Percentiles rank a stretch among this genome's conserved stretches.
Conservation (phyloP, 2,329 filamentous ascomycete genomes). For the Talaromyces sp. region DNA sequence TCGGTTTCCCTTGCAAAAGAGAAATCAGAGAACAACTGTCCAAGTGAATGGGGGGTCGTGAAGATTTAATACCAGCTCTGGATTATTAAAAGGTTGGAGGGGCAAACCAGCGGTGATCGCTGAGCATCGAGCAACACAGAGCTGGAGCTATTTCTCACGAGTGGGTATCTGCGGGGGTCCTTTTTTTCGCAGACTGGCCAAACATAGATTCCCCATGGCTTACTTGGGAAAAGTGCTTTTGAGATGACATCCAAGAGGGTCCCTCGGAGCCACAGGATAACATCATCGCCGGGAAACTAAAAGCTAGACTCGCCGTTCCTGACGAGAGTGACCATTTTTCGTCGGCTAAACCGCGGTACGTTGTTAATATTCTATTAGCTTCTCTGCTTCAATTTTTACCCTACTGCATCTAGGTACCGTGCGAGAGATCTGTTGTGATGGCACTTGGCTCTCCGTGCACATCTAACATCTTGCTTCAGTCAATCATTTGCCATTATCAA, state of each 20-base stretch:
- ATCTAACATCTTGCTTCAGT: not conserved
- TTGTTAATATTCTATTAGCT: not conserved
- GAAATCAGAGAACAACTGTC: not conserved
- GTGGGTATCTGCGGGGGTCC: constrained; percentile 12
- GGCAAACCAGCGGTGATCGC: constrained; percentile 14
- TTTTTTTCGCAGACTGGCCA: not conserved
- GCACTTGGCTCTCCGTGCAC: not conserved
- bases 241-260: not conserved
- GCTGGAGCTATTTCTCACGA: constrained; percentile 2
- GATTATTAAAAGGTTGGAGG: constrained; percentile 9
- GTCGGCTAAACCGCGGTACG: not conserved
- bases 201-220: not conserved
- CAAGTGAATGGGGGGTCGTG: constrained; percentile 3
- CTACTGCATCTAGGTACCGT: not conserved
- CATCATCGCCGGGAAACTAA: constrained; percentile 1
- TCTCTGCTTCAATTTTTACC: not conserved
- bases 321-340: not conserved
- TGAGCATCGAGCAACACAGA: not conserved
- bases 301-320: not conserved
- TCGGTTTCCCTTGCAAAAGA: not conserved
- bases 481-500: not conserved
- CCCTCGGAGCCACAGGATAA: not conserved
- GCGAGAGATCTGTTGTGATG: not conserved
- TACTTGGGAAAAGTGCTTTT: not conserved
- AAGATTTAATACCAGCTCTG: not conserved